Conservation (phyloP, 768 basidiomycete species). For the Termitomyces heimii region DNA sequence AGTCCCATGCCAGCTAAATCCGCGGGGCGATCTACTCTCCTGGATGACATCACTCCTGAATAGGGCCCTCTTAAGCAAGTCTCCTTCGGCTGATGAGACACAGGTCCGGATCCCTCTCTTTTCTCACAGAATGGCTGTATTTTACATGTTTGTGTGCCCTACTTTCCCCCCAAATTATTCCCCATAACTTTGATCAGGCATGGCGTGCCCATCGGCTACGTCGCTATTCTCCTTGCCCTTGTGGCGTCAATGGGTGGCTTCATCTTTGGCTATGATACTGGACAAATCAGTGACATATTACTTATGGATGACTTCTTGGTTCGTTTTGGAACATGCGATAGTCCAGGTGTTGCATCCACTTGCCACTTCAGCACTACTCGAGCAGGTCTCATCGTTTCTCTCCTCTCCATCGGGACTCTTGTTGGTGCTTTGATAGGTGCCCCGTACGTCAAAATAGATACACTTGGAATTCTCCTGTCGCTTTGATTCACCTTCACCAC, state of each 20-base stretch:
- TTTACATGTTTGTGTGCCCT: slow-evolving; percentile 12
- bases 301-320: slow-evolving; percentile 64
- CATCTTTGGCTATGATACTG: slow-evolving; percentile 67
- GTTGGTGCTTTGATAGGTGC: slow-evolving; percentile 58
- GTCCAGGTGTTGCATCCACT: slow-evolving; percentile 28
- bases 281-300: slow-evolving; percentile 73
- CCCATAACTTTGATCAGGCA: slow-evolving; percentile 26
- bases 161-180: neutral
- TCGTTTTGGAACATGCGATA: slow-evolving; percentile 53
- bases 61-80: neutral
- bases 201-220: slow-evolving; percentile 56
- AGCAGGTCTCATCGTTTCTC: slow-evolving; percentile 61
- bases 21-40: neutral
- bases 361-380: slow-evolving; percentile 53
- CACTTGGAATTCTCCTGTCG: neutral
- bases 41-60: slow-evolving; percentile 5
- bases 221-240: slow-evolving; percentile 60
- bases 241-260: slow-evolving; percentile 70
- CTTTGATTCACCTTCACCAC: neutral
- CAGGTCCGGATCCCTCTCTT: neutral
- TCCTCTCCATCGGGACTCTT: slow-evolving; percentile 67
- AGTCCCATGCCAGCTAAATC: neutral
- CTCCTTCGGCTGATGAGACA: neutral
- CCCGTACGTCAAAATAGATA: slow-evolving; percentile 31
- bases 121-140: slow-evolving; percentile 12